Conservation (phyloP, 305 asterid genomes). For the Withania somnifera region DNA sequence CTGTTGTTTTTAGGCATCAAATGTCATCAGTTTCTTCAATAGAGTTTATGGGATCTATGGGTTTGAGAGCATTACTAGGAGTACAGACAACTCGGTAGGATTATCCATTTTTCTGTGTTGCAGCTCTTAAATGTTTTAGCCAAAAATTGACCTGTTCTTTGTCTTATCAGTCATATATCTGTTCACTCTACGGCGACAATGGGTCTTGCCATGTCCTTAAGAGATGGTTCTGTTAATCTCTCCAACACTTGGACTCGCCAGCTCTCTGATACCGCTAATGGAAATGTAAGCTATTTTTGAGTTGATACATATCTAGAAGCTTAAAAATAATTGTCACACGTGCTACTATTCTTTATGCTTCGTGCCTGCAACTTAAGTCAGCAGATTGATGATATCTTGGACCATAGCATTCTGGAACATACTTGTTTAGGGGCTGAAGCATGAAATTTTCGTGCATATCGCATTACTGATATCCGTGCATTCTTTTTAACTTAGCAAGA, state of each 20-base stretch:
- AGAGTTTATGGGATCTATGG: conserved; percentile 72
- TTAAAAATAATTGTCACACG: background rate
- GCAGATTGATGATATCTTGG: background rate
- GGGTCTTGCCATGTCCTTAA: conserved; percentile 76
- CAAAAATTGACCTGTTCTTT: background rate
- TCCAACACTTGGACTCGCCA: conserved; percentile 90
- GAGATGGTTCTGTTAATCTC: conserved; percentile 84
- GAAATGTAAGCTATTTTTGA: conserved; percentile 43
- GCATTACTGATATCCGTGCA: background rate
- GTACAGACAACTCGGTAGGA: conserved; percentile 73
- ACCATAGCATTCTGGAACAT: background rate
- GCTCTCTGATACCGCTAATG: conserved; percentile 63
- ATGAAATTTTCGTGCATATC: background rate
- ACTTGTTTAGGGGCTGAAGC: background rate
- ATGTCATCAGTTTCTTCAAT: conserved; percentile 62
- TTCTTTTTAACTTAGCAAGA: background rate
- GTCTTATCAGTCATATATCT: conserved; percentile 34
- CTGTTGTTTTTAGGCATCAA: conserved; percentile 63
- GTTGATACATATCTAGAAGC: background rate
- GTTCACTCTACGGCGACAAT: conserved; percentile 65
- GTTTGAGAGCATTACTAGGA: conserved; percentile 73
- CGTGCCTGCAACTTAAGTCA: background rate
- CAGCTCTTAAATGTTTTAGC: background rate
- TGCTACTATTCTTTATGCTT: background rate
- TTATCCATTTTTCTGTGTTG: background rate